Evolutionary conservation across 2,329 filamentous ascomycete species (phyloP), one percentile per base, ranked within the genome.

Genomic region (Pleomassaria siparia): DNA sequence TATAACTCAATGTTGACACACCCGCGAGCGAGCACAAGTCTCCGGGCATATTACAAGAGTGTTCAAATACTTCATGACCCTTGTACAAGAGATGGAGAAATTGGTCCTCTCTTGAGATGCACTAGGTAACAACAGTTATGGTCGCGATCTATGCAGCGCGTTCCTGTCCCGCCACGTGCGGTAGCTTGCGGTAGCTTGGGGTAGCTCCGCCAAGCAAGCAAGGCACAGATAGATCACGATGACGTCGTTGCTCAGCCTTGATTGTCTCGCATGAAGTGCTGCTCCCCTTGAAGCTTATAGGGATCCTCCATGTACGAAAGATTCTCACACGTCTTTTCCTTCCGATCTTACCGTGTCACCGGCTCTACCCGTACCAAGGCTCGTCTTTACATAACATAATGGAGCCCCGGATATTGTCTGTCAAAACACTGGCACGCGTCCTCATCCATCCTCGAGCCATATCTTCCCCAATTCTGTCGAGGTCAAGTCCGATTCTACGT

Each of bases 401-500:
- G 67, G 69, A 59, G 54, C 63, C 66, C 41, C 58, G 63, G 51
- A 53, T 69, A 51, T 52, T 58, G 11, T 53, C 59, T 37, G 44
- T 64, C 43, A 47, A 51, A 21, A 48, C 56, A 29, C 52, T 64
- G 24, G 28, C 62, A 43, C 56, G 55, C 46, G 37, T 54, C 32
- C 47, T 47, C 22, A 43, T 49, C 22, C 47, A 44, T 44, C 49
- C 49, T 37, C 49, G 53, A n/a, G 40, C 56, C 30, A 47, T 54
- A n/a, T 35, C 46, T 22, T 45, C 51, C 30, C 40, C 44, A 40
- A 43, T 40, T 41, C 48, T 50, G 13, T 36, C 46, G n/a, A 37
- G 35, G 24, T 22, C 35, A 15, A 3, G 4, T 13, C 35, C 35
- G 12, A 22, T 18, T 6, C 5, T 16, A 7, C n/a, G n/a, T 37